Evolutionary conservation across 768 basidiomycete species (phyloP), one percentile per base, ranked within the genome.

Genomic region (Ramaria sp.): DNA sequence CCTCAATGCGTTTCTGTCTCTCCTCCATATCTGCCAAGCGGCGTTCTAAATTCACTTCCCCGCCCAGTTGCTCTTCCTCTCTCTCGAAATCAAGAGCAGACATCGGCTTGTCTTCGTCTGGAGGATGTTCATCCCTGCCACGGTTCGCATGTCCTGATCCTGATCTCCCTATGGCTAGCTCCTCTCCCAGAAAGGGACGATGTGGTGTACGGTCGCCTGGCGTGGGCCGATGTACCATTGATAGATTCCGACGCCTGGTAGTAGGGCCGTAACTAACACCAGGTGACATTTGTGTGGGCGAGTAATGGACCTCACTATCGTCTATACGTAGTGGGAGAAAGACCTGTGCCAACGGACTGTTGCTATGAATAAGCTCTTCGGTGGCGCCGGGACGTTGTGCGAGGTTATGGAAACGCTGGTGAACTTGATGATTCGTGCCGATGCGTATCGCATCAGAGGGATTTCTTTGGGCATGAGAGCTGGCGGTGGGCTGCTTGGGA

Each of bases 1-100:
- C 69, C 61, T 78, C 77, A 36, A 78, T 78, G 52, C 77, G 66
- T 56, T 69, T 62, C 61, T 79, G 78, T 50, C 67, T 61, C 56
- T 64, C 64, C 56, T 78, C 77, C 25, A 78, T 71, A 30, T 58
- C 54, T 10, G 68, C 67, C 53, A 79, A 61, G 48, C 71, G 64
- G 56, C 63, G 64, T 48, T 63, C 62, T 62, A 69, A 64, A 32
- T 60, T 64, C 4, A 59, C 4, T 58, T 61, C 59, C 20, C 67
- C 62, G 30, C 57, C 65, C 20, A 60, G 65, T 28, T 61, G 62
- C 20, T 63, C 65, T 42, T 61, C 42, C 28, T 44, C 51, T 13
- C 30, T 52, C 13, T 44, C 56, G 7, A 66, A 57, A 53, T 69
- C 61, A 48, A 60, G 60, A 47, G 64, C 67, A 4, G 62, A 63